These are phyloP conservation scores for Cyberlindnera saturnus DNA, from an alignment of 805 yeast genomes.

Conservation along the genomic window DNA sequence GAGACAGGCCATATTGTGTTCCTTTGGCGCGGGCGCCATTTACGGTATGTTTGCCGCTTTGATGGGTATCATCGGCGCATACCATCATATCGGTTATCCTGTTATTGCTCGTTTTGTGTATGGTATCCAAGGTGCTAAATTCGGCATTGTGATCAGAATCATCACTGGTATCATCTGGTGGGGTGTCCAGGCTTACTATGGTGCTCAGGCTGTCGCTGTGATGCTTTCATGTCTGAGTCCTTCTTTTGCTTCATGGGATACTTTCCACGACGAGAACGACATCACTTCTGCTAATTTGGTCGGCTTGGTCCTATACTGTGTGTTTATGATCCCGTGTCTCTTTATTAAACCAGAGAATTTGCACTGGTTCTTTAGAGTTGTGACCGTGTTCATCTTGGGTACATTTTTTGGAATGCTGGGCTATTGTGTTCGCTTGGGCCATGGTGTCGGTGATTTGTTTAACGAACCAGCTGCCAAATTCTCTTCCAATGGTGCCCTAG, in stretches of 20 bases:
- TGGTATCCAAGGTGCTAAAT: slow-evolving; percentile 30
- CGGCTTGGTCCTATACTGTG: slow-evolving; percentile 34
- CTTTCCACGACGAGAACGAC: slow-evolving; percentile 25
- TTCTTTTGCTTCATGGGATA: slow-evolving; percentile 19
- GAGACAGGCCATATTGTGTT: slow-evolving; percentile 23
- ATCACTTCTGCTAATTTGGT: slow-evolving; percentile 34
- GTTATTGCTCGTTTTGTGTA: slow-evolving; percentile 30
- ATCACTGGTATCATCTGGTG: slow-evolving; percentile 33
- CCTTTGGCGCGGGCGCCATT: slow-evolving; percentile 24
- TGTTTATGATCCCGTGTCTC: slow-evolving; percentile 24
- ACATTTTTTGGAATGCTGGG: slow-evolving; percentile 28
- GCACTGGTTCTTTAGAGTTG: slow-evolving; percentile 21
- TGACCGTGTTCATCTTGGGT: slow-evolving; percentile 23
- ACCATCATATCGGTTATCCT: slow-evolving; percentile 33
- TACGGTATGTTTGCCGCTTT: slow-evolving; percentile 24
- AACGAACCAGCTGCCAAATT: slow-evolving; percentile 2
- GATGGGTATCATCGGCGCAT: slow-evolving; percentile 23
- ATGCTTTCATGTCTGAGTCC: slow-evolving; percentile 24
- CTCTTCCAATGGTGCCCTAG: slow-evolving; percentile 10
- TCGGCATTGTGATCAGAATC: slow-evolving; percentile 31
- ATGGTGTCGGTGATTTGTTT: slow-evolving; percentile 24
- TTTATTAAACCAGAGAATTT: slow-evolving; percentile 28
- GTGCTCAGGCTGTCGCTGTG: slow-evolving; percentile 31
- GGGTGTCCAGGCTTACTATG: slow-evolving; percentile 33
- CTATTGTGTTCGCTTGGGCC: slow-evolving; percentile 22